Conservation (phyloP, 2,329 filamentous ascomycete genomes). For the Sporothrix globosa region DNA sequence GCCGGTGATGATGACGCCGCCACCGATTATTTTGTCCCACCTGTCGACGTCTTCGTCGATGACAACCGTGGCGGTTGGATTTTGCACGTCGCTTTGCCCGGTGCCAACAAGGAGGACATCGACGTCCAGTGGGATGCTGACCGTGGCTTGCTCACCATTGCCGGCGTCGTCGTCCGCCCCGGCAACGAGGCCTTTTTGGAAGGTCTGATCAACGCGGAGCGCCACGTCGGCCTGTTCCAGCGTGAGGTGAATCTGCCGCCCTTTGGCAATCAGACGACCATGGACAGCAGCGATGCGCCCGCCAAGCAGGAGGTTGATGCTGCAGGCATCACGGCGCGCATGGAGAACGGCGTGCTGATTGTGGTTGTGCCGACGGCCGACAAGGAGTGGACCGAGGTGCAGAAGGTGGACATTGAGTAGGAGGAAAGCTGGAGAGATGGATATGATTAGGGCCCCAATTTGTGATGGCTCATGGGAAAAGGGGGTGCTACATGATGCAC, state of each 20-base stretch:
- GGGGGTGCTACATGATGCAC: not conserved
- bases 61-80: slow-evolving; percentile 58
- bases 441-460: slow-evolving; percentile 2
- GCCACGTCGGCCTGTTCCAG: slow-evolving; percentile 75
- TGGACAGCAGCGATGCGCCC: not conserved
- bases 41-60: slow-evolving; percentile 69
- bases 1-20: slow-evolving; percentile 35
- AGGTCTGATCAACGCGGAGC: slow-evolving; percentile 65
- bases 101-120: slow-evolving; percentile 72
- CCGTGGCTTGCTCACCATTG: slow-evolving; percentile 65
- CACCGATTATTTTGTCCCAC: slow-evolving; percentile 59
- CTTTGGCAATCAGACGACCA: slow-evolving; percentile 15
- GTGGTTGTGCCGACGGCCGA: slow-evolving; percentile 72
- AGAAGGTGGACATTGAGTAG: slow-evolving; percentile 61
- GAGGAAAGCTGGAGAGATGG: not conserved
- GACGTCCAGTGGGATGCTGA: slow-evolving; percentile 76
- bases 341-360: slow-evolving; percentile 76
- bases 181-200: slow-evolving; percentile 70
- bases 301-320: slow-evolving; percentile 61
- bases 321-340: slow-evolving; percentile 69
- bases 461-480: slow-evolving; percentile 7
- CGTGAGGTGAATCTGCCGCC: slow-evolving; percentile 66
- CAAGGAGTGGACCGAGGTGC: slow-evolving; percentile 66
- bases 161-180: slow-evolving; percentile 73
- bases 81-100: slow-evolving; percentile 72